Percentiles rank a stretch among this genome's conserved stretches.
These are phyloP conservation scores for Trichomonascaceae sp. DNA, from an alignment of 1,139 yeast species.

Conservation along the genomic window DNA sequence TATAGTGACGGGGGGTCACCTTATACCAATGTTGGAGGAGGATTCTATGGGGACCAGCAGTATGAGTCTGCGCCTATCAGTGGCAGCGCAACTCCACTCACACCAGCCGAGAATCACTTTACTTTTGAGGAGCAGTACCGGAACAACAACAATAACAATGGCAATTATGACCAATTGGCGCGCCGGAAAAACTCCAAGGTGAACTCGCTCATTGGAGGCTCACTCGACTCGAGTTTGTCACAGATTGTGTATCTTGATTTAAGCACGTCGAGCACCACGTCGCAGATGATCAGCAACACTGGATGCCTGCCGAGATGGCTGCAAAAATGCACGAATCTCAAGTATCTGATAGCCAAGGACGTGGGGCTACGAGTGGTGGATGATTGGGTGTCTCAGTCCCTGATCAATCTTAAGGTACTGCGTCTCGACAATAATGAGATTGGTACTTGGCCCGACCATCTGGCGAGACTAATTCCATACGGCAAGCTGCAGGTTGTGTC, in stretches of 20 bases:
- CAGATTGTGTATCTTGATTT: conserved; percentile 17
- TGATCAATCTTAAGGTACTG: conserved; percentile 14
- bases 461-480: conserved; percentile 13
- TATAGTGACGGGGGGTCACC: not conserved
- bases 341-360: conserved; percentile 16
- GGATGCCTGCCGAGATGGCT: conserved; percentile 21
- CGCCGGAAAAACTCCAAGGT: too few species aligned
- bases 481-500: conserved; percentile 17
- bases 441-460: conserved; percentile 22
- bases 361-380: conserved; percentile 18
- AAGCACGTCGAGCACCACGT: conserved; percentile 10
- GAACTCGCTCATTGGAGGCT: too few species aligned
- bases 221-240: not conserved
- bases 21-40: not conserved
- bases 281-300: conserved; percentile 12
- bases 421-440: conserved; percentile 18
- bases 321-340: conserved; percentile 15
- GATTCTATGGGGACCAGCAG: not conserved
- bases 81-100: not conserved
- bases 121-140: not conserved
- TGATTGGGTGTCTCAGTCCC: conserved; percentile 19
- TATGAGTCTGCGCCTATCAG: conserved; percentile 2
- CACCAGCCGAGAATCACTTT: not conserved
- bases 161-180: too few species aligned
- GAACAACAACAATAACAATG: too few species aligned